A percentile compares a stretch with the other conserved stretches of the same genome.
phyloP scores from a whole-genome alignment of 305 asterid species.

The Fraxinus angustifolia region DNA sequence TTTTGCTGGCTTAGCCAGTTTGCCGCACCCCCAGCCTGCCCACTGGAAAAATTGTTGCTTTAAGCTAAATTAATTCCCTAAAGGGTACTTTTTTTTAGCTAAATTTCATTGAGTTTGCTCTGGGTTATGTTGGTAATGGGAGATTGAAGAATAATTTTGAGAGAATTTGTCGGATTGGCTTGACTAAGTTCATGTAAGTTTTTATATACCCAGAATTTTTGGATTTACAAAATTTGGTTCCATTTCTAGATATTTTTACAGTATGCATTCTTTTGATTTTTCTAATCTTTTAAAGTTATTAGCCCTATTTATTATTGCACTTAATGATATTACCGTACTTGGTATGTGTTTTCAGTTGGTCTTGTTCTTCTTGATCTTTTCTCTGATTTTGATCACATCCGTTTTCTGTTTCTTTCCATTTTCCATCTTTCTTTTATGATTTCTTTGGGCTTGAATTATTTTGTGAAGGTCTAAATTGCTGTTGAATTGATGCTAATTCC shows the following conservation, averaged over 20 bases:
- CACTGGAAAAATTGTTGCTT: not conserved
- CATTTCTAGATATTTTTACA: not conserved
- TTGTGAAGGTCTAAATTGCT: too few relatives aligned
- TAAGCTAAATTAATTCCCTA: not conserved
- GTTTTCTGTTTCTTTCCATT: too few relatives aligned
- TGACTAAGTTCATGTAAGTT: conserved; percentile 30
- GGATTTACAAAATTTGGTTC: not conserved
- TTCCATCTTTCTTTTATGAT: too few relatives aligned
- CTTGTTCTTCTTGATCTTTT: too few relatives aligned
- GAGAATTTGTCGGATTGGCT: not conserved
- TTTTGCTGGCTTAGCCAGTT: conserved; percentile 5
- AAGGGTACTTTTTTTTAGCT: conserved; percentile 24
- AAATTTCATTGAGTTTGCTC: not conserved
- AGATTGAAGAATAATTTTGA: conserved; percentile 22
- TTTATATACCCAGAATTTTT: conserved; percentile 1
- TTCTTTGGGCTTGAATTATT: too few relatives aligned
- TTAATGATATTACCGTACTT: not conserved
- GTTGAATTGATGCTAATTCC: too few relatives aligned
- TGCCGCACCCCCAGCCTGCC: not conserved
- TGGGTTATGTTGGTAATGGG: not conserved
- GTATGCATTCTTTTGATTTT: not conserved
- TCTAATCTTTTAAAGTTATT: not conserved
- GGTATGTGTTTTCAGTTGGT: not conserved
- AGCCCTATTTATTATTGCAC: not conserved
- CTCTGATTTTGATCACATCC: too few relatives aligned